Conservation (phyloP, 805 yeast species). For the Peterozyma xylosa region DNA sequence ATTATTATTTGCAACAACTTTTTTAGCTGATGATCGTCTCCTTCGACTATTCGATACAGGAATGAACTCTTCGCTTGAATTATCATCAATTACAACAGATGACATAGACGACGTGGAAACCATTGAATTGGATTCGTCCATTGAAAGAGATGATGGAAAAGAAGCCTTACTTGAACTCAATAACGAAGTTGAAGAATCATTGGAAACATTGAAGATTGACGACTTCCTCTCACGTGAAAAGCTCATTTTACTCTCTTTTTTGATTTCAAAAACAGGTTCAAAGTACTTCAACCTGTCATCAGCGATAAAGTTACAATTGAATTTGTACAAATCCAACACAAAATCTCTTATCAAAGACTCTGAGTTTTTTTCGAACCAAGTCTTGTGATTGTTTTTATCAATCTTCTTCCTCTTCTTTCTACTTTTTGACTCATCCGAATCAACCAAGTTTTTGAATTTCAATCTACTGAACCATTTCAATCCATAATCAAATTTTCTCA, state of each 20-base stretch:
- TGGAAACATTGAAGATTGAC: constrained; percentile 12
- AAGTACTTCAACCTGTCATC: constrained; percentile 19
- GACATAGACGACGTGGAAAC: constrained; percentile 11
- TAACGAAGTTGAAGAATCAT: constrained; percentile 4
- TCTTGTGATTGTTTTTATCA: not conserved
- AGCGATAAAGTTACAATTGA: constrained; percentile 32
- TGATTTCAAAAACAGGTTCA: constrained; percentile 26
- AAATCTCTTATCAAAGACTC: constrained; percentile 25
- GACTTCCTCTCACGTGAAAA: constrained; percentile 12
- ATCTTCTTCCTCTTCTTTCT: not conserved
- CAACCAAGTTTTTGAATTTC: constrained; percentile 13
- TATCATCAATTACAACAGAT: constrained; percentile 19
- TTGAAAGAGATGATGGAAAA: not conserved
- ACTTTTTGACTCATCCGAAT: constrained; percentile 10
- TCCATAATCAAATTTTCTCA: constrained; percentile 22
- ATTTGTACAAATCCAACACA: constrained; percentile 23
- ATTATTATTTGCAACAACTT: not conserved
- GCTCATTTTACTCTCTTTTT: constrained; percentile 12
- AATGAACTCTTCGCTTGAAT: constrained; percentile 23
- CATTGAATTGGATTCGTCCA: constrained; percentile 3
- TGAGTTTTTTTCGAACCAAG: constrained; percentile 24
- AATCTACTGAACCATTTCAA: constrained; percentile 25
- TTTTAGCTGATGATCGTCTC: constrained; percentile 19
- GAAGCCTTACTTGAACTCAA: not conserved
- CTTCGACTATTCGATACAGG: constrained; percentile 24